phyloP scores from a whole-genome alignment of 192 early-diverging fungal genomes.

The Allomyces macrogynus region DNA sequence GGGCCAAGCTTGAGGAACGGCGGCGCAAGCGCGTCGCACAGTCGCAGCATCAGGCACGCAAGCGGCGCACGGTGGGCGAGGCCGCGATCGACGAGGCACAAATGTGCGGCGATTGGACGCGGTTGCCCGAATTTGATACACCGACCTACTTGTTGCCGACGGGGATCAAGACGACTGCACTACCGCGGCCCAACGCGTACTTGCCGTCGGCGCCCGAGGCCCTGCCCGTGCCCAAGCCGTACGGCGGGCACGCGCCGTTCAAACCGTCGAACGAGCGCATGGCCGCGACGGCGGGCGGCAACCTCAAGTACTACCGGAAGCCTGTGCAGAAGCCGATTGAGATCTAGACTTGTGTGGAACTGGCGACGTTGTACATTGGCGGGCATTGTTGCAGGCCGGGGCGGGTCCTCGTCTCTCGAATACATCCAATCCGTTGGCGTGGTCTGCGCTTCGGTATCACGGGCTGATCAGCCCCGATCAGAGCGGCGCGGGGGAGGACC shows the following conservation, averaged over 20 bases:
- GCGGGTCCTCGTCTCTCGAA: too few species aligned
- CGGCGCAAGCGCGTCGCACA: background rate
- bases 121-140: background rate
- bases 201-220: conserved; percentile 24
- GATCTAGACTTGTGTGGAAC: too few species aligned
- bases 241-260: conserved; percentile 31
- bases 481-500: too few species aligned
- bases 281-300: conserved; percentile 8
- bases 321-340: conserved; percentile 17
- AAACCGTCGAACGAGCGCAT: conserved; percentile 22
- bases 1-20: conserved; percentile 7
- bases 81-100: too few species aligned
- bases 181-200: conserved; percentile 37
- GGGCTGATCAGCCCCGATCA: too few species aligned
- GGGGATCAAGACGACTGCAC: conserved; percentile 23
- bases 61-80: too few species aligned
- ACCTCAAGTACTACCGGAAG: conserved; percentile 31
- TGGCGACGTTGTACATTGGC: too few species aligned
- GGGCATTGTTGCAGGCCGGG: too few species aligned
- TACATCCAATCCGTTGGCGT: too few species aligned
- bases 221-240: conserved; percentile 38
- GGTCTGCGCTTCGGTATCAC: too few species aligned
- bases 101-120: background rate
- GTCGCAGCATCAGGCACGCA: conserved; percentile 3
- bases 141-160: conserved; percentile 9